Conservation (phyloP, 129 eudicot genomes). For the Pseudognaphalium luteoalbum region DNA sequence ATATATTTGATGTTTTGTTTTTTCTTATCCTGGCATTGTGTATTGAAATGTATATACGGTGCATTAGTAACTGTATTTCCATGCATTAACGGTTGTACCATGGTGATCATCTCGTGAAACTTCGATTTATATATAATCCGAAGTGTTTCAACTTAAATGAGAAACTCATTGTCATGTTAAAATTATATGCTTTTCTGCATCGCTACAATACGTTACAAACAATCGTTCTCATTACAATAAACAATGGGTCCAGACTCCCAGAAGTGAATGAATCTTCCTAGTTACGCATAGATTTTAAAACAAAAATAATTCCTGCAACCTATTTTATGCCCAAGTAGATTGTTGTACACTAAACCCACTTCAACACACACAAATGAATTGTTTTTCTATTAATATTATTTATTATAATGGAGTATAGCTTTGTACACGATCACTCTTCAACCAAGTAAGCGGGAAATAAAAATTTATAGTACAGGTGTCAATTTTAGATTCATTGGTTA, state of each 20-base stretch:
- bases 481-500: too few relatives aligned
- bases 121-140: not conserved
- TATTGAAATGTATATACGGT: constrained; percentile 4
- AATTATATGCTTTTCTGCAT: too few relatives aligned
- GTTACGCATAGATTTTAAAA: too few relatives aligned
- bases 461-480: too few relatives aligned
- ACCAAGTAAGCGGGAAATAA: too few relatives aligned
- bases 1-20: constrained; percentile 5
- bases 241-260: not conserved
- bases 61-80: not conserved
- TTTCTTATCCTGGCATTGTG: not conserved
- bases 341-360: not conserved
- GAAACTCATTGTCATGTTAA: too few relatives aligned
- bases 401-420: not conserved
- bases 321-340: not conserved
- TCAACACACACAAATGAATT: not conserved
- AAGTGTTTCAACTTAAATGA: not conserved
- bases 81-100: not conserved
- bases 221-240: not conserved
- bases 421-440: not conserved
- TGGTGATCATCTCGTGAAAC: not conserved
- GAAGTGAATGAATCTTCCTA: not conserved
- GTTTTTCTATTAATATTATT: too few relatives aligned
- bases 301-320: too few relatives aligned
- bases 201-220: too few relatives aligned